Evolutionary conservation across 768 basidiomycete genomes (phyloP), one percentile per base, ranked within the genome.

Genomic region (Boletus sp.): DNA sequence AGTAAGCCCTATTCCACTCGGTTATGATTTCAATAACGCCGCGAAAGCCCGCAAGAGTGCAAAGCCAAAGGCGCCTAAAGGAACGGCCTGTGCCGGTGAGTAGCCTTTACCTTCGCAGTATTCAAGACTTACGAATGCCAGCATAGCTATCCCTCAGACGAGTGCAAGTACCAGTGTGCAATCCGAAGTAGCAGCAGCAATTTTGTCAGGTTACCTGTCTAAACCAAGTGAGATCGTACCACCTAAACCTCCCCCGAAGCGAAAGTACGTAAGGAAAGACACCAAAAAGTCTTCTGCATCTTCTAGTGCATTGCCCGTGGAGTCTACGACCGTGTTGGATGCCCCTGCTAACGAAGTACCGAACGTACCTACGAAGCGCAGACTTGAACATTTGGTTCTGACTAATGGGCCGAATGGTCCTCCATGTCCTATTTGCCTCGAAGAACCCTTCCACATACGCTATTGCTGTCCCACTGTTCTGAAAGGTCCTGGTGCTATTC

Each of bases 381-480:
- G 51, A 14, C 41, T 2, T 23, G 41, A 44, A 14, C 44, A 32
- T 1, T 39, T 19, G 7, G 10, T 17, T 56, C 41, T 25, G 37
- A 47, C 41, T 5, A 42, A 41, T 41, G 25, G 44, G 30, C 47
- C 52, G 44, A 51, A 55, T 40, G 47, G 44, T 51, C 55, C 53
- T 1, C 49, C 53, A 1, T 81, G 83, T 55, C 77, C 77, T 38
- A 68, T 82, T 21, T 85, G 84, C 65, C 66, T 70, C 19, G 65
- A 65, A 42, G 57, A 59, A 5, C 76, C 79, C 7, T 70, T 72
- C 37, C 84, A 86, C 56, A 68, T 74, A 49, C 77, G 76, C n/a
- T 72, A 73, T 47, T 65, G 65, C 41, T 86, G 84, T 63, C 80
- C 80, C 6, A 64, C 76, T 23, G 71, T 85, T 25, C 54, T 70